Conservation (phyloP, 305 asterid species). For the Withania somnifera region DNA sequence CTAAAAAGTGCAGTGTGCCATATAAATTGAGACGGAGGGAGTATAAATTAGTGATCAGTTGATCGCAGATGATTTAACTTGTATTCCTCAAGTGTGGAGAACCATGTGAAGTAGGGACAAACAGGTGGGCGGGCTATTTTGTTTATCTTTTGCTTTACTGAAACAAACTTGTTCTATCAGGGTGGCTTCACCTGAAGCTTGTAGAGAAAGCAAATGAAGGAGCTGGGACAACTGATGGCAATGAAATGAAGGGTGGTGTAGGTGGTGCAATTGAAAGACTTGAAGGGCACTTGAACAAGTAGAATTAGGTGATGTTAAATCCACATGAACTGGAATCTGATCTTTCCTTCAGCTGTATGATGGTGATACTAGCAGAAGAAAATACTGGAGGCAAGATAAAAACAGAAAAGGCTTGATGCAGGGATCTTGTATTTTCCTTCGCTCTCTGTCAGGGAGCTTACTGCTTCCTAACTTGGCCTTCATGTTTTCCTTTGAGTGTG, state of each 20-base stretch:
- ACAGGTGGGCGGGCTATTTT: neutral
- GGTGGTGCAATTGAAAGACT: constrained; percentile 67
- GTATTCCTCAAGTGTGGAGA: neutral
- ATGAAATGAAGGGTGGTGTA: constrained; percentile 34
- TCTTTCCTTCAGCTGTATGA: neutral
- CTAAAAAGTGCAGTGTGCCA: too few species aligned
- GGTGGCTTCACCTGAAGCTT: constrained; percentile 90
- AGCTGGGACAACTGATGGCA: constrained; percentile 20
- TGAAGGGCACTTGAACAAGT: constrained; percentile 48
- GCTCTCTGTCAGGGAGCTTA: neutral
- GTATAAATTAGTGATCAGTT: neutral
- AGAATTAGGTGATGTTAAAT: neutral
- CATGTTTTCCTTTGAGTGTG: neutral
- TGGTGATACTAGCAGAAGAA: neutral
- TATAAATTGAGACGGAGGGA: too few species aligned
- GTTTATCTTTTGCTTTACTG: neutral
- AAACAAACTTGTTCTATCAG: constrained; percentile 25
- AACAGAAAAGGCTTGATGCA: neutral
- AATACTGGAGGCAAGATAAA: neutral
- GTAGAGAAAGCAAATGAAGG: constrained; percentile 85
- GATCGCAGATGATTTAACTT: neutral
- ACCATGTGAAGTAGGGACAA: neutral
- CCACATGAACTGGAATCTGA: neutral
- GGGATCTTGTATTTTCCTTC: neutral
- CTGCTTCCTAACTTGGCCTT: neutral